Evolutionary conservation across 345 rosid species (phyloP), one percentile per base, ranked within the genome.

Genomic region (Corchorus capsularis): DNA sequence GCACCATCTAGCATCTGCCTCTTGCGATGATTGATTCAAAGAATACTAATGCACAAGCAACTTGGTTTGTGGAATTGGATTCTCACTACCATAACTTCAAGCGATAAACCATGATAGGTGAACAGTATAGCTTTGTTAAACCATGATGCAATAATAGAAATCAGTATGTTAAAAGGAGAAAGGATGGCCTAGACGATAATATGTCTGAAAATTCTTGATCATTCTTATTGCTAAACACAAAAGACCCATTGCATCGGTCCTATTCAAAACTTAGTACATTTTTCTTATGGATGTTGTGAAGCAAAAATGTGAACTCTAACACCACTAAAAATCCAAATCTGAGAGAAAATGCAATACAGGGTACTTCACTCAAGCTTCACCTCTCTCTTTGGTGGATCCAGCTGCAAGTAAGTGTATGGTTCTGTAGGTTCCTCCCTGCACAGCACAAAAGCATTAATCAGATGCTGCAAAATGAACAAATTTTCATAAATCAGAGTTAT

Each of bases 391-490:
- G 90, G 97, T 55, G 97, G 92, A 75, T 96, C 97, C 63, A 92
- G 72, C 83, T 93, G 87, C 86, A 96, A 84, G 77, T 93, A 91
- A 57, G 85, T 83, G 85, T 85, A 96, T 4, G 97, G 97, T 76
- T 86, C 97, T 49, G 94, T 92, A 2, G 98, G 97, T 81, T 96
- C 99, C 88, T 96, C 97, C 75, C 98, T 96, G 86, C 80, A 86
- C 63, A 82, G 43, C 53, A 74, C 75, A 27, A 82, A 27, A 13
- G 47, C 63, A 78, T 17, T 50, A 41, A 37, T 79, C 71, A 81
- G n/a, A 16, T 3, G 17, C 20, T 45, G 39, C 3, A 5, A 27
- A 54, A 60, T 60, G 37, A 67, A 50, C 37, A 37, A 37, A 39
- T 19, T 41, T 46, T 64, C 64, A 54, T 8, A 72, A 50, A 19